phyloP scores from a whole-genome alignment of 2,329 filamentous ascomycete genomes.

The Escovopsis sp. region DNA sequence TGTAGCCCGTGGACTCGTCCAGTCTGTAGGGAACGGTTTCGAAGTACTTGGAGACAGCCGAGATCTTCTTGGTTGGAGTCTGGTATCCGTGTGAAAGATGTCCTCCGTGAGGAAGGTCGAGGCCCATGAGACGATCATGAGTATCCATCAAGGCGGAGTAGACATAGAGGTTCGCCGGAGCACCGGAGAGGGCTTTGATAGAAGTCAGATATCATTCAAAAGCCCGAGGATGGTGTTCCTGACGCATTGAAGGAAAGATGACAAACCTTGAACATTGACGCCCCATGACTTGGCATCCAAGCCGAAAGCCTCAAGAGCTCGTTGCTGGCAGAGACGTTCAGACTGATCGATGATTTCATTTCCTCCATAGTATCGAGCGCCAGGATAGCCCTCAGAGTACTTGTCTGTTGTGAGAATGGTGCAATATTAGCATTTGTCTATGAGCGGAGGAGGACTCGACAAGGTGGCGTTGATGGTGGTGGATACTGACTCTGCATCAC shows the following conservation, averaged over 20 bases:
- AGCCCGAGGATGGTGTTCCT: too few species aligned
- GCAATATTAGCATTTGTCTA: constrained; percentile 7
- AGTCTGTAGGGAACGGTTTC: constrained; percentile 93
- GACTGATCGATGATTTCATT: constrained; percentile 93
- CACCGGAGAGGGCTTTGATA: constrained; percentile 57
- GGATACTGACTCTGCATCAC: constrained; percentile 70
- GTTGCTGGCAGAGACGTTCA: constrained; percentile 77
- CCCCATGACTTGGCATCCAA: constrained; percentile 82
- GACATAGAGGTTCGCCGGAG: constrained; percentile 70
- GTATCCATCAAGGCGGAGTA: constrained; percentile 88
- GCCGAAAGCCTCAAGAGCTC: constrained; percentile 76
- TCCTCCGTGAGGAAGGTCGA: constrained; percentile 91
- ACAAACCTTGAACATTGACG: constrained; percentile 80
- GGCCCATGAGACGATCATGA: constrained; percentile 91
- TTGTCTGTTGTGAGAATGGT: constrained; percentile 48
- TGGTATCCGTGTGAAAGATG: constrained; percentile 97
- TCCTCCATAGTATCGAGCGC: constrained; percentile 89
- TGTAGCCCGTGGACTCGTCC: constrained; percentile 77
- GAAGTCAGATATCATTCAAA: background rate
- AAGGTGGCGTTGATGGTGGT: background rate
- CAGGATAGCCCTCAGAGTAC: constrained; percentile 96
- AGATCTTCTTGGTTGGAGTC: constrained; percentile 87
- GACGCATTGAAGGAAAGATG: background rate
- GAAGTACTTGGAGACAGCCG: constrained; percentile 97
- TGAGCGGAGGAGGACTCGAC: constrained; percentile 5